Evolutionary conservation across 768 basidiomycete genomes (phyloP).

Genomic region (Collybia nuda): DNA sequence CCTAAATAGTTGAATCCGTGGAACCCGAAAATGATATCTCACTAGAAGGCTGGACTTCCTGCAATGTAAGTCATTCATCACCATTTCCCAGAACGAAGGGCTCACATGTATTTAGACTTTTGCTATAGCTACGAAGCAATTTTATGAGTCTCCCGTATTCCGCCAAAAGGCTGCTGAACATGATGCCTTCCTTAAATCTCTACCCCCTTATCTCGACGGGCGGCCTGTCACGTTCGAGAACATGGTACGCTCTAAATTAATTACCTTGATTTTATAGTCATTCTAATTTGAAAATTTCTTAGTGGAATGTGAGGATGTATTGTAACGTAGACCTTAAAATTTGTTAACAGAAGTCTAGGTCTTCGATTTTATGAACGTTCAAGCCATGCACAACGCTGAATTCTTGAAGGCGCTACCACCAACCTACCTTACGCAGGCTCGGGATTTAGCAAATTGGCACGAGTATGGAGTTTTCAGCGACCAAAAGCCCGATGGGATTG

Average conservation of each 20-base stretch:
- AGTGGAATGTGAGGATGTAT: slow-evolving; percentile 36
- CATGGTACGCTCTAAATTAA: slow-evolving; percentile 42
- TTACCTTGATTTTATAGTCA: neutral
- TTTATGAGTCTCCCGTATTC: slow-evolving; percentile 58
- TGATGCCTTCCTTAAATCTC: slow-evolving; percentile 44
- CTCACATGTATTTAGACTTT: slow-evolving; percentile 37
- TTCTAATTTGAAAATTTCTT: neutral
- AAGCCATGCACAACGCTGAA: slow-evolving; percentile 60
- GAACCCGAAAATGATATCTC: slow-evolving; percentile 63
- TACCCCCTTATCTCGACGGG: slow-evolving; percentile 54
- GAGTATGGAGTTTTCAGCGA: slow-evolving; percentile 69
- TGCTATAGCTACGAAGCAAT: slow-evolving; percentile 39
- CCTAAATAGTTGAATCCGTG: slow-evolving; percentile 53
- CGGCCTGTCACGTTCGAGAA: slow-evolving; percentile 53
- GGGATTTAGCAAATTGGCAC: slow-evolving; percentile 69
- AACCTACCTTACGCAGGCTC: slow-evolving; percentile 51
- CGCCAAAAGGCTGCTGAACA: slow-evolving; percentile 40
- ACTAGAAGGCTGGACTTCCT: slow-evolving; percentile 63
- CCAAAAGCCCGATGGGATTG: slow-evolving; percentile 47
- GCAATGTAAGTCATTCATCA: slow-evolving; percentile 38
- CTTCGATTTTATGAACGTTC: slow-evolving; percentile 74
- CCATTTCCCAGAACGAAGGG: neutral
- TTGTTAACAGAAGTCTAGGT: slow-evolving; percentile 34
- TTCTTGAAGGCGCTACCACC: slow-evolving; percentile 48
- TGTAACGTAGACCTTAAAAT: neutral